Percentiles rank a stretch among this genome's conserved stretches.
These are phyloP conservation scores for Dillenia suffruticosa DNA, from an alignment of 164 flowering plant species.

Conservation along the genomic window DNA sequence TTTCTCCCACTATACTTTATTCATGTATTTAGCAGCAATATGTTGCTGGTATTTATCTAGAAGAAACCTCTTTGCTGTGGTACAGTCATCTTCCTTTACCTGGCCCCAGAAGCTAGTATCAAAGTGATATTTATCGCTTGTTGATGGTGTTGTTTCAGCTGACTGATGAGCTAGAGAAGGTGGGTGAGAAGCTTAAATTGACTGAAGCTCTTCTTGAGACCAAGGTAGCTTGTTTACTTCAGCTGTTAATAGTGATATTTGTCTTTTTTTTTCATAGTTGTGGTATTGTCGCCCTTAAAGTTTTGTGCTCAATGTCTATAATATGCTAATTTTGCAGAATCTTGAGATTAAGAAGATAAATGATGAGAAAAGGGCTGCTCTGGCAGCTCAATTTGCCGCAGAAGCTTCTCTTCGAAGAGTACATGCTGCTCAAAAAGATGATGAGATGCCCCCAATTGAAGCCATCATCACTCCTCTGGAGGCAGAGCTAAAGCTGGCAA, in stretches of 20 bases:
- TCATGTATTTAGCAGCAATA: too few species aligned
- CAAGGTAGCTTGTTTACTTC: constrained; percentile 31
- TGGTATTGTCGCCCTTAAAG: background rate
- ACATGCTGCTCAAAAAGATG: constrained; percentile 80
- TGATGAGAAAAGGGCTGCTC: constrained; percentile 68
- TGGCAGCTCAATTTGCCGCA: constrained; percentile 86
- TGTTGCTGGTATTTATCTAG: too few species aligned
- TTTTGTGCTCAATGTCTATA: constrained; percentile 1
- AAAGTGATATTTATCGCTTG: background rate
- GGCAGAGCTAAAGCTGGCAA: constrained; percentile 72
- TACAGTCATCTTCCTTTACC: too few species aligned
- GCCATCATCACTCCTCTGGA: constrained; percentile 74
- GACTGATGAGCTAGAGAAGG: constrained; percentile 51
- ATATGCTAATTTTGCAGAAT: constrained; percentile 34
- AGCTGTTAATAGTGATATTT: background rate
- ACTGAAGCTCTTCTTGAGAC: constrained; percentile 57
- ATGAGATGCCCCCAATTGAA: constrained; percentile 85
- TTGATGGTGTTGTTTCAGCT: constrained; percentile 32
- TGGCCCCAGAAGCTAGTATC: too few species aligned
- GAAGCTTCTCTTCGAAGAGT: constrained; percentile 79
- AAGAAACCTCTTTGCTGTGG: too few species aligned
- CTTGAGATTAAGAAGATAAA: constrained; percentile 69
- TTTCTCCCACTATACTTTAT: too few species aligned
- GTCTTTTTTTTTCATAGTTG: background rate
- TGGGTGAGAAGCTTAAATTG: constrained; percentile 56